phyloP scores from a whole-genome alignment of 2,329 filamentous ascomycete genomes.

The Botrytis medusae region DNA sequence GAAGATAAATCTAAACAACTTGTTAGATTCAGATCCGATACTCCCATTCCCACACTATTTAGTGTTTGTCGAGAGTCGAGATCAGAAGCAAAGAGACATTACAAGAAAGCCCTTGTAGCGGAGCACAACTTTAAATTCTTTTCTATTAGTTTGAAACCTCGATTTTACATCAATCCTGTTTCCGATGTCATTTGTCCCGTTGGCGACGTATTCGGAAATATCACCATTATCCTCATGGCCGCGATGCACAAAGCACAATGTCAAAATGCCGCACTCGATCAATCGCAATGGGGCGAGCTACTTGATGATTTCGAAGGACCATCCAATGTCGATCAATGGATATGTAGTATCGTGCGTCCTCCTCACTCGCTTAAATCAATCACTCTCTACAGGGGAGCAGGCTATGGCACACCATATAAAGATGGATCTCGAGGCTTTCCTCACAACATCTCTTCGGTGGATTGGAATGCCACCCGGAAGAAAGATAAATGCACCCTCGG shows the following conservation, averaged over 20 bases:
- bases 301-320: neutral
- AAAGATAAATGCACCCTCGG: neutral
- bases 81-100: neutral
- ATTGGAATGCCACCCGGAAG: neutral
- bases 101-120: neutral
- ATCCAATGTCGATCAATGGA: neutral
- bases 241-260: neutral
- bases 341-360: neutral
- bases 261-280: neutral
- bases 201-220: neutral
- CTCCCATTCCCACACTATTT: neutral
- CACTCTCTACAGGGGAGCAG: neutral
- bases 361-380: neutral
- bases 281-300: neutral
- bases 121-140: neutral
- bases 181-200: conserved; percentile 6
- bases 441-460: neutral
- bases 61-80: neutral
- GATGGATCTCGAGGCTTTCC: neutral
- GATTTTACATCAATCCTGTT: neutral
- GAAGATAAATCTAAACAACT: neutral
- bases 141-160: neutral
- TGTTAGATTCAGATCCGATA: conserved; percentile 2
- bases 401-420: neutral
- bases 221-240: neutral